Conservation (phyloP, 2,329 filamentous ascomycete species). For the Cordyceps farinosa region DNA sequence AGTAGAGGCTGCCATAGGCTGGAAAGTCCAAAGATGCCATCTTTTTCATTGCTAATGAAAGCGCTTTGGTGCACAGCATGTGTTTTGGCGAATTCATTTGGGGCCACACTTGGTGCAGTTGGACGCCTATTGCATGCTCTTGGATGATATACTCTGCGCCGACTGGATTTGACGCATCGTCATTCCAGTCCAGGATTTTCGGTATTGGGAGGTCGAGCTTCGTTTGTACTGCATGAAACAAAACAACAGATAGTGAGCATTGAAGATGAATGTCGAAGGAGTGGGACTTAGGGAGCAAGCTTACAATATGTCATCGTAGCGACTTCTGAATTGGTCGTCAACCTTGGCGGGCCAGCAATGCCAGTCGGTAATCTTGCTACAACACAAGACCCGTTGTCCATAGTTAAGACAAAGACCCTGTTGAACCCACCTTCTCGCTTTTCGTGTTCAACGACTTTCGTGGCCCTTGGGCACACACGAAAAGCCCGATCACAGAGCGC, state of each 20-base stretch:
- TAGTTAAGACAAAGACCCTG: background rate
- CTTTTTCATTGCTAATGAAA: background rate
- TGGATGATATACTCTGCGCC: constrained; percentile 9
- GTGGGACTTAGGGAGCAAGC: background rate
- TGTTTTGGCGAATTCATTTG: background rate
- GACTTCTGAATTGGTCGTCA: constrained; percentile 3
- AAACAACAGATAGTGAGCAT: background rate
- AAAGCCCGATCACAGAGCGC: background rate
- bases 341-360: background rate
- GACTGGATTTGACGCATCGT: background rate
- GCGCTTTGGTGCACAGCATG: constrained; percentile 1
- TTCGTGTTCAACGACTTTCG: background rate
- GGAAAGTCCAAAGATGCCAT: constrained; percentile 4
- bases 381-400: background rate
- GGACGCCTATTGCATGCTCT: background rate
- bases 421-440: constrained; percentile 3
- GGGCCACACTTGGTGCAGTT: background rate
- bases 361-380: background rate
- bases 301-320: constrained; percentile 5
- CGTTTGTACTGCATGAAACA: background rate
- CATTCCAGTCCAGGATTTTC: background rate
- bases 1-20: constrained; percentile 4
- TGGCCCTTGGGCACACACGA: background rate
- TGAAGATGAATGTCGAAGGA: background rate
- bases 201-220: background rate